These are phyloP conservation scores for Trichosanthes truncata DNA, from an alignment of 306 rosid species.

Conservation along the genomic window DNA sequence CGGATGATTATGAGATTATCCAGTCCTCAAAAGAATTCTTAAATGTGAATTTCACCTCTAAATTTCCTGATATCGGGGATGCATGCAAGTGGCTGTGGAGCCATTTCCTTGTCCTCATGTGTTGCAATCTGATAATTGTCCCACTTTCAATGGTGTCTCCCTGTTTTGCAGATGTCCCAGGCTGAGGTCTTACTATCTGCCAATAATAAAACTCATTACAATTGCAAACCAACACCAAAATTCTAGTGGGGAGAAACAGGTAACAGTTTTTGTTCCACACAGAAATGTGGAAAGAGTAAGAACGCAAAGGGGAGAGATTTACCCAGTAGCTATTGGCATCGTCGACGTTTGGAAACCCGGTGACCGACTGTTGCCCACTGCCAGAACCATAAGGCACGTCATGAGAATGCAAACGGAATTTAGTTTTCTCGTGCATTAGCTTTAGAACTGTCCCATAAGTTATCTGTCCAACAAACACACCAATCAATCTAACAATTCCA, in stretches of 20 bases:
- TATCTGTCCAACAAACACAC: constrained; percentile 29
- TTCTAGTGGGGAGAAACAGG: background rate
- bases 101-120: constrained; percentile 98
- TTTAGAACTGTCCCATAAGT: constrained; percentile 80
- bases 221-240: background rate
- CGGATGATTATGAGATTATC: background rate
- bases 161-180: constrained; percentile 68
- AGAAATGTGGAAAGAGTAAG: background rate
- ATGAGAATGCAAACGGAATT: constrained; percentile 86
- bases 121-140: constrained; percentile 78
- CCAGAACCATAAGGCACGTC: constrained; percentile 99
- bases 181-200: constrained; percentile 74
- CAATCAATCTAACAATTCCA: background rate
- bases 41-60: constrained; percentile 38
- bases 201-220: background rate
- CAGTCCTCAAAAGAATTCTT: background rate
- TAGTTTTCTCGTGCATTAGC: constrained; percentile 91
- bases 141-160: constrained; percentile 75
- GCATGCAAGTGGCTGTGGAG: constrained; percentile 95
- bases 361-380: constrained; percentile 98
- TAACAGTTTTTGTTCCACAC: background rate
- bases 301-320: background rate
- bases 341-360: constrained; percentile 78
- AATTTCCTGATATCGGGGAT: constrained; percentile 88
- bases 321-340: constrained; percentile 99